Evolutionary conservation across 306 rosid species (phyloP), one percentile per base, ranked within the genome.

Genomic region (Fragaria iinumae): DNA sequence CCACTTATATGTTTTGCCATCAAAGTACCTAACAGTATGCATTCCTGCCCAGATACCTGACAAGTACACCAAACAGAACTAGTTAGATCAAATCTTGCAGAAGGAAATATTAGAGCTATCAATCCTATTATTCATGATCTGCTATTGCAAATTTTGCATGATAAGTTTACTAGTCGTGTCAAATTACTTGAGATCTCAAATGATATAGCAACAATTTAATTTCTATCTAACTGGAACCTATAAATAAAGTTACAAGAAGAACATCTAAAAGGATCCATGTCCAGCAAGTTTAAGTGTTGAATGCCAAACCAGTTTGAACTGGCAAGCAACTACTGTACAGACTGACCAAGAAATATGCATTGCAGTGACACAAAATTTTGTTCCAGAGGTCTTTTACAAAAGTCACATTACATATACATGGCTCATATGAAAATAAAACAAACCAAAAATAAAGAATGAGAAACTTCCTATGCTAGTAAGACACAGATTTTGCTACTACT

Each of bases 11-110:
- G 99, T 96, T 87, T 91, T 92, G 74, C 99, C 99, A 38, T 96
- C 99, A 38, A 96, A 96, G 87, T 96, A 92, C 73, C 98, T 84
- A 68, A 96, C 99, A 50, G 98, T 96, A 80, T 86, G 86, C 99
- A 96, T 96, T 83, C 99, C 99, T 41, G 99, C 99, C 99, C 99
- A 96, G 71, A 96, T 96, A 77, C 99, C 99, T 92, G 92, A 80
- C 84, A 49, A 66, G 63, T 44, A 63, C 74, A 80, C 23, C 60
- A 72, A 78, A 67, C 69, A 77, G 72, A 55, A 66, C 17, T 72
- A 34, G 62, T 80, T 77, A 56, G 44, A 50, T 52, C 23, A 60
- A 50, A 57, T 38, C 50, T 56, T 6, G 44, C 27, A 41, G 13
- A 5, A 4, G 8, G 25, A 44, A 27, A 4, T 11, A 60, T 16